Evolutionary conservation across 768 basidiomycete genomes (phyloP).

Genomic region (Suillus alpinus): DNA sequence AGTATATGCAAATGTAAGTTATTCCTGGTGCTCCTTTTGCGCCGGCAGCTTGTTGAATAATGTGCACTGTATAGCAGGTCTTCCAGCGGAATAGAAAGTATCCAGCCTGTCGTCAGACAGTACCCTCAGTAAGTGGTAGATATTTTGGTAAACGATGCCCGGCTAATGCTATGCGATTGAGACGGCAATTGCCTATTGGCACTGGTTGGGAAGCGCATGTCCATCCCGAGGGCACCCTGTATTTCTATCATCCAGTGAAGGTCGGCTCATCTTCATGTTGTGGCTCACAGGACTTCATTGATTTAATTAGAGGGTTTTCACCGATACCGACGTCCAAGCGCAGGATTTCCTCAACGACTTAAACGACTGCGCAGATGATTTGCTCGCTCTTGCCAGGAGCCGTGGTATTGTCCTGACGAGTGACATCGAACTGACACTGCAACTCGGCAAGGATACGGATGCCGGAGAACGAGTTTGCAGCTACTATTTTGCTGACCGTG

Average conservation of each 20-base stretch:
- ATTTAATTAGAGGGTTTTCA: constrained; percentile 38
- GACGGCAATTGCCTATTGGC: neutral
- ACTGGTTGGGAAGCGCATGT: constrained; percentile 39
- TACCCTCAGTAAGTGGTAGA: neutral
- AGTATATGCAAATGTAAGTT: neutral
- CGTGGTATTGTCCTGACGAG: neutral
- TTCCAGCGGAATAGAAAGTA: neutral
- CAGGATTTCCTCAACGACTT: neutral
- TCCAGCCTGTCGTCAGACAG: neutral
- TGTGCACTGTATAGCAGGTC: neutral
- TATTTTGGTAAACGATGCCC: neutral
- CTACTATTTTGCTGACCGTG: constrained; percentile 48
- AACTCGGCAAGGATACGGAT: neutral
- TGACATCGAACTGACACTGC: neutral
- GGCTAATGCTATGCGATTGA: neutral
- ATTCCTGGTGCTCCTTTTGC: neutral
- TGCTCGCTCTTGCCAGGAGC: neutral
- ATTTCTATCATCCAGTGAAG: constrained; percentile 43
- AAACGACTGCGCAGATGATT: neutral
- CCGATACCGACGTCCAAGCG: constrained; percentile 13
- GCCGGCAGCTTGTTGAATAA: neutral
- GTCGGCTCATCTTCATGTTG: constrained; percentile 24
- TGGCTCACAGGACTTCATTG: neutral
- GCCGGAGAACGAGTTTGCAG: constrained; percentile 4
- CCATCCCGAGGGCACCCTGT: constrained; percentile 56